Evolutionary conservation across 208 protist species (phyloP), one percentile per base, ranked within the genome.

Genomic region (Acanthamoeba royreba): DNA sequence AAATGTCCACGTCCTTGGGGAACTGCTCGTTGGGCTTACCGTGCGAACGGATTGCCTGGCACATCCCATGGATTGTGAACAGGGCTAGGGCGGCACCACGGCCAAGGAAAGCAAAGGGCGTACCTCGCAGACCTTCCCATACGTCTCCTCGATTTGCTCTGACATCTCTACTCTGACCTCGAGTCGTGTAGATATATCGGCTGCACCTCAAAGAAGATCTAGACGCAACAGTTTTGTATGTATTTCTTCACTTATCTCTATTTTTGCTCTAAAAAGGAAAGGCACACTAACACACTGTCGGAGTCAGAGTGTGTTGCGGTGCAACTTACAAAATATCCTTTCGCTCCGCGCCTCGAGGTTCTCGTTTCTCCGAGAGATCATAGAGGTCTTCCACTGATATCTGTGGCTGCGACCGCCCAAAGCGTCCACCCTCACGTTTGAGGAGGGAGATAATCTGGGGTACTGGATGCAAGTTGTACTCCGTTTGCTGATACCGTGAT

Each of bases 251-350:
- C 19, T 55, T 55, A 19, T 55, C 19, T 55, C 19, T 19, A 55
- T 55, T 55, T 9, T 9, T 19, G 49, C 49, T 9, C 9, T 9
- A 19, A 55, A 55, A 55, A 55, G 19, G 49, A 9, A 19, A n/a
- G 25, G 53, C 53, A 17, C 31, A 61, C 49, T n/a, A n/a, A n/a
- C n/a, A n/a, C n/a, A n/a, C n/a, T n/a, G n/a, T n/a, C n/a, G n/a
- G n/a, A n/a, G n/a, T n/a, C n/a, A n/a, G n/a, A n/a, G n/a, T n/a
- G n/a, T n/a, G n/a, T n/a, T n/a, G n/a, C n/a, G n/a, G n/a, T n/a
- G n/a, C n/a, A n/a, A n/a, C n/a, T 61, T 33, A 90, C 4, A 90
- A 38, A 19, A 90, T 69, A 25, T 90, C 83, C 83, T 90, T 90
- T 22, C 83, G 28, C 49, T 90, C 83, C 28, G 83, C 83, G 33